phyloP scores from a whole-genome alignment of 805 yeast species.

The Candida mattraensis region DNA sequence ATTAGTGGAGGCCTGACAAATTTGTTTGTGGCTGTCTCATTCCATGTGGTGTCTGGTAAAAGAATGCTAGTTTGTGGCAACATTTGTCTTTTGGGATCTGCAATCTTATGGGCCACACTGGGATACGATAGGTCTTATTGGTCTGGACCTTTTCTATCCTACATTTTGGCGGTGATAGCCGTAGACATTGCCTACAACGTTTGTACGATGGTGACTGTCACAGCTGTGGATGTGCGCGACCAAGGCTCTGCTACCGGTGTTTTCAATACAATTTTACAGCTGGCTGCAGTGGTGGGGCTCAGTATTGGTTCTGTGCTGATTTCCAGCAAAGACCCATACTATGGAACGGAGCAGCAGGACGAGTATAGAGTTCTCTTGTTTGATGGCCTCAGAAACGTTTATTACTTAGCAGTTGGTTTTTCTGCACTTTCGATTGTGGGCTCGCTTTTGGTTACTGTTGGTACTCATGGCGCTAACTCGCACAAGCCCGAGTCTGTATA shows the following conservation, averaged over 20 bases:
- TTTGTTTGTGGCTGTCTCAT: conserved; percentile 38
- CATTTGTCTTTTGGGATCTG: conserved; percentile 29
- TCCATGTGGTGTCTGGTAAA: conserved; percentile 40
- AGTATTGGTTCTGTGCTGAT: conserved; percentile 38
- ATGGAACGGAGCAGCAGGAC: conserved; percentile 23
- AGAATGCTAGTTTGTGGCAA: conserved; percentile 33
- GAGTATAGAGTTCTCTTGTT: conserved; percentile 21
- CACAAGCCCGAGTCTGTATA: too few species aligned
- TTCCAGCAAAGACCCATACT: conserved; percentile 26
- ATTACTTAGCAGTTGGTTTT: conserved; percentile 35
- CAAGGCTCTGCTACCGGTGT: conserved; percentile 43
- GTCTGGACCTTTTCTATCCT: conserved; percentile 42
- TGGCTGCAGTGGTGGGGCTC: conserved; percentile 38
- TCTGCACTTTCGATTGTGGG: conserved; percentile 27
- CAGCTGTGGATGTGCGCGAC: conserved; percentile 32
- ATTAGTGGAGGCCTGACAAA: conserved; percentile 38
- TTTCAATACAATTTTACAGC: conserved; percentile 38
- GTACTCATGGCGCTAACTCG: conserved; percentile 33
- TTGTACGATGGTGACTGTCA: conserved; percentile 37
- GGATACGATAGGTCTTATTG: conserved; percentile 34
- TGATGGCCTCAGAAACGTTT: conserved; percentile 34
- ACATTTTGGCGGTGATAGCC: conserved; percentile 37
- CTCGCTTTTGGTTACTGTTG: conserved; percentile 33
- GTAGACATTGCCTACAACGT: conserved; percentile 44
- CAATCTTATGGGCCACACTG: conserved; percentile 39